Evolutionary conservation across 805 yeast species (phyloP).

Genomic region (Yamadazyma olivae): DNA sequence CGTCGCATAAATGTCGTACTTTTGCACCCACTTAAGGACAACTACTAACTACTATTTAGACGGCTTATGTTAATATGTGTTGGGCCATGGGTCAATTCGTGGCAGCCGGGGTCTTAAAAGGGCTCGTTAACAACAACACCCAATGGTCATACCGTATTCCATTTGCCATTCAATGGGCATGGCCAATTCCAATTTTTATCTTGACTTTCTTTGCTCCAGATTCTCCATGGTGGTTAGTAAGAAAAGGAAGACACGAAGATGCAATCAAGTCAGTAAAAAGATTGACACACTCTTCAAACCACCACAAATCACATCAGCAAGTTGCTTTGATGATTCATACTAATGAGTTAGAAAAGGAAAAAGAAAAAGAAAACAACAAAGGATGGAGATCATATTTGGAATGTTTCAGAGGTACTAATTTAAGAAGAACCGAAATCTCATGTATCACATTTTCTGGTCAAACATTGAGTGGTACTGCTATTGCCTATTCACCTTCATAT

Average conservation of each 20-base stretch:
- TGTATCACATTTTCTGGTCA: constrained; percentile 43
- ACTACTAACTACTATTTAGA: no score
- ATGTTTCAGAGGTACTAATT: constrained; percentile 45
- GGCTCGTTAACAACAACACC: constrained; percentile 18
- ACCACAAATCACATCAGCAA: constrained; percentile 9
- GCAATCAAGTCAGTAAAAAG: constrained; percentile 40
- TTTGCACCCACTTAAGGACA: constrained; percentile 33
- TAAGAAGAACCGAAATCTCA: constrained; percentile 50
- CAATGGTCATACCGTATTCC: constrained; percentile 49
- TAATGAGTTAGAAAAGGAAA: constrained; percentile 26
- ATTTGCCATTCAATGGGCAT: constrained; percentile 57
- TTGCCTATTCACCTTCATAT: constrained; percentile 47
- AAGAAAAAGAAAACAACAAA: constrained; percentile 24
- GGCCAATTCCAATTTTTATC: constrained; percentile 48
- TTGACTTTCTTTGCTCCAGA: constrained; percentile 50
- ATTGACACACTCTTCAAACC: constrained; percentile 21
- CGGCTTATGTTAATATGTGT: constrained; percentile 47
- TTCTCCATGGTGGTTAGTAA: constrained; percentile 54
- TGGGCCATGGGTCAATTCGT: constrained; percentile 57
- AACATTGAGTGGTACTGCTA: constrained; percentile 41
- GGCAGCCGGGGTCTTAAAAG: constrained; percentile 48
- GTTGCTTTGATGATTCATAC: constrained; percentile 23
- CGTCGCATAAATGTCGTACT: constrained; percentile 43
- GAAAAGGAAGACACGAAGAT: constrained; percentile 35
- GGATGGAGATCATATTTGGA: constrained; percentile 29